Base-by-base conservation (phyloP, 164 flowering plant species). In the Aristolochia contorta region DNA sequence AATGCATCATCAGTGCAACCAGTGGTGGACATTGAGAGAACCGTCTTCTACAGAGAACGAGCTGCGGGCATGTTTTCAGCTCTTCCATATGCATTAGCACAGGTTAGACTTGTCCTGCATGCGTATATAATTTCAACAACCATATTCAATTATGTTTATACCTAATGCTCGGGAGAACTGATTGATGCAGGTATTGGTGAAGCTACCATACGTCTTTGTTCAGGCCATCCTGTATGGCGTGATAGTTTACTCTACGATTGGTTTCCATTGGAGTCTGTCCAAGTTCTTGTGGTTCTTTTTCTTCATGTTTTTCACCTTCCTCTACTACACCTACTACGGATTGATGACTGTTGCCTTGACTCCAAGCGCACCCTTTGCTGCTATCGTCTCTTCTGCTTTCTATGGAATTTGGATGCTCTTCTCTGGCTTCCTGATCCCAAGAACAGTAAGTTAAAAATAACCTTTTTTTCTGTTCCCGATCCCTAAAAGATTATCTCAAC, bases 11-110 rank as follows among this genome's bases (percentile, higher is more conserved):
- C 78, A 0, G 78, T 78, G 25, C 81, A 75, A 51, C 78, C 76
- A 13, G 75, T 75, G n/a, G 78, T 78, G n/a, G 71, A 57, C 12
- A 32, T 75, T 4, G 81, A 75, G 23, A 47, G 81, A 30, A 70
- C 67, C 14, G 81, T 78, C 13, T 70, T 78, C 50, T 78, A 78
- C 47, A 57, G 81, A 51, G 81, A 78, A 53, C 63, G 59, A 45
- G 78, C 81, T 0, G 81, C 78, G 19, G 81, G 81, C 33, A 77
- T 77, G 80, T 77, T 65, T 60, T 77, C 75, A 2, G 70, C 80
- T 10, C 57, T 77, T 19, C 72, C 80, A 0, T 77, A 71, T 63
- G 80, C 78, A 50, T 56, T 77, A 47, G 71, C 65, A 46, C 80
- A 77, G 65, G 77, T 77, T 9, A 22, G 18, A 47, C 21, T 10